Conservation (phyloP, 2,329 filamentous ascomycete genomes). For the Hymenoscyphus linearis region DNA sequence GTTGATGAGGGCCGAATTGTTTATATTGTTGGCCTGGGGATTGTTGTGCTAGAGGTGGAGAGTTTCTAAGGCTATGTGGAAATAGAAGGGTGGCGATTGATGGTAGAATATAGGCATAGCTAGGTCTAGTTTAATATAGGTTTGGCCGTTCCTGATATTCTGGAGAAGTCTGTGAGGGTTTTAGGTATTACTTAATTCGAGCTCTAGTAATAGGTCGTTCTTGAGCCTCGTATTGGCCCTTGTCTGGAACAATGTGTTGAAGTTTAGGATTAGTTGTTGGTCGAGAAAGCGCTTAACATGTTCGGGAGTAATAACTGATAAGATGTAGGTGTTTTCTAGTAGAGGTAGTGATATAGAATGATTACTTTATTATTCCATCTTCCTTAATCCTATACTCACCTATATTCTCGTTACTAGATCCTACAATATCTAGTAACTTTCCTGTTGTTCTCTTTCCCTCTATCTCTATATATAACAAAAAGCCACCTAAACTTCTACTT, state of each 20-base stretch:
- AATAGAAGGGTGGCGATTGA: constrained; percentile 50
- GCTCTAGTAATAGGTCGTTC: constrained; percentile 76
- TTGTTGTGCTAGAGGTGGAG: constrained; percentile 23
- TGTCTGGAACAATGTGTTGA: constrained; percentile 76
- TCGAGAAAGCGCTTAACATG: constrained; percentile 70
- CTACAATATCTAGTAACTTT: constrained; percentile 78
- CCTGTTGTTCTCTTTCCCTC: constrained; percentile 80
- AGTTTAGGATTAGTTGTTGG: constrained; percentile 76
- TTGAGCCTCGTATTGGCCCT: constrained; percentile 83
- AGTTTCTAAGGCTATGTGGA: constrained; percentile 33
- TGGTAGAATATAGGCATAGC: constrained; percentile 50
- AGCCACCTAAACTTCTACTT: constrained; percentile 93
- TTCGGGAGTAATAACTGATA: constrained; percentile 92
- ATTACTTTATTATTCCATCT: constrained; percentile 98
- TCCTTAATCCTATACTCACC: constrained; percentile 94
- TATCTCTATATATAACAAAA: constrained; percentile 97
- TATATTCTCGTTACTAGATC: constrained; percentile 77
- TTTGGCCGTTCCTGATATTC: constrained; percentile 36
- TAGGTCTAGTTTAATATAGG: constrained; percentile 34
- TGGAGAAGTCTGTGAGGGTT: constrained; percentile 34
- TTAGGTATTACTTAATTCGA: constrained; percentile 48
- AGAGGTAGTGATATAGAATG: constrained; percentile 96
- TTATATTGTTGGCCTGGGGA: constrained; percentile 27
- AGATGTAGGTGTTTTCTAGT: constrained; percentile 88
- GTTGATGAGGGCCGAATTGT: constrained; percentile 24